Percentiles rank a stretch among this genome's conserved stretches.
phyloP scores from a whole-genome alignment of 352 stramenopile species.

The Elongisporangium prolatum region DNA sequence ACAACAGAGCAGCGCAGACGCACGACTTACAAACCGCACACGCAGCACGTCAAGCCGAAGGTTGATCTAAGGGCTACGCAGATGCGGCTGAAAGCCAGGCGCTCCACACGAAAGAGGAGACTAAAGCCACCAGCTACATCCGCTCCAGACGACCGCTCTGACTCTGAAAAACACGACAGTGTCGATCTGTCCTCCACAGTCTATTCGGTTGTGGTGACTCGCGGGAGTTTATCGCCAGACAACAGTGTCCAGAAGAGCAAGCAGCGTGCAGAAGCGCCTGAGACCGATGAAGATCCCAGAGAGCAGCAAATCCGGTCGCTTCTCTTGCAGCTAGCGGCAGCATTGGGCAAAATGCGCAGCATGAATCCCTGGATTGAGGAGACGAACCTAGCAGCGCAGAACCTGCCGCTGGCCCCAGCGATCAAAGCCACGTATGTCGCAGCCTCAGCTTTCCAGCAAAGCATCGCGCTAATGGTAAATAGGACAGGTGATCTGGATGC shows the following conservation, averaged over 20 bases:
- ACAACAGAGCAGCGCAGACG: conserved; percentile 12
- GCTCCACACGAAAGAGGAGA: neutral
- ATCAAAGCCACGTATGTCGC: conserved; percentile 35
- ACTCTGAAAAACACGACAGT: neutral
- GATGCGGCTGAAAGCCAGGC: neutral
- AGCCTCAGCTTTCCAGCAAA: conserved; percentile 33
- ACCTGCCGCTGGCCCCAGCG: conserved; percentile 7
- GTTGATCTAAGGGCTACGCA: neutral
- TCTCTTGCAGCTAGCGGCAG: conserved; percentile 10
- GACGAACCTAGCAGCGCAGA: neutral
- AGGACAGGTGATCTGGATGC: neutral
- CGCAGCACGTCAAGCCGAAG: neutral
- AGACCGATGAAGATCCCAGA: neutral
- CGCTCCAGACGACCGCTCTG: neutral
- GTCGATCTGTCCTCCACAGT: neutral
- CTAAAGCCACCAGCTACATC: neutral
- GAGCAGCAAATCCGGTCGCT: neutral
- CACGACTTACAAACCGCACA: neutral
- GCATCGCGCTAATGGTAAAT: conserved; percentile 26
- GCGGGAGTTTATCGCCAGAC: neutral
- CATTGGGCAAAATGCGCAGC: conserved; percentile 17
- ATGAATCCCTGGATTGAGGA: conserved; percentile 16
- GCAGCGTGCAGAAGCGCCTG: neutral
- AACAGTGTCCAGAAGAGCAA: neutral
- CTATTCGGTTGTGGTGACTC: neutral